Percentiles rank a stretch among this genome's conserved stretches.
Evolutionary conservation across 2,329 filamentous ascomycete species (phyloP).

Genomic region (Penicillium paneum): DNA sequence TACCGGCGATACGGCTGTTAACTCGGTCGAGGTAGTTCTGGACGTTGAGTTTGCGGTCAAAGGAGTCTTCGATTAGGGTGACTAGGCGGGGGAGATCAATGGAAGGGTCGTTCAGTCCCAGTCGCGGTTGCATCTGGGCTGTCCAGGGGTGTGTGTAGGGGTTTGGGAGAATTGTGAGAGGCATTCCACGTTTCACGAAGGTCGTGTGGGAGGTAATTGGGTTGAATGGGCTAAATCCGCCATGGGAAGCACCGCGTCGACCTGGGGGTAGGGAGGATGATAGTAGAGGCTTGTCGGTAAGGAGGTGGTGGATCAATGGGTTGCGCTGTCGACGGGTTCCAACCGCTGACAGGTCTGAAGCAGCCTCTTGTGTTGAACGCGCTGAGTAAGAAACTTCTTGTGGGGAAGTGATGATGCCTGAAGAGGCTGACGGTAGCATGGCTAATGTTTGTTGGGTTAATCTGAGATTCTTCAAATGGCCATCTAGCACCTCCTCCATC

Average conservation of each 20-base stretch:
- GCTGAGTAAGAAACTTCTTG: conserved; percentile 69
- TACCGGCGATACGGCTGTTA: conserved; percentile 73
- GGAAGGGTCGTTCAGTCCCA: conserved; percentile 72
- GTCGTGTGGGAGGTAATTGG: conserved; percentile 61
- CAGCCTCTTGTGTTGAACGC: conserved; percentile 24
- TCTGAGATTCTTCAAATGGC: conserved; percentile 68
- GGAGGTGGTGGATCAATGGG: conserved; percentile 87
- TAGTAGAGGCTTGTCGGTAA: conserved; percentile 90
- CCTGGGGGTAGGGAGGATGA: conserved; percentile 84
- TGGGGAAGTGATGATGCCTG: conserved; percentile 84
- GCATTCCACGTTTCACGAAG: conserved; percentile 87
- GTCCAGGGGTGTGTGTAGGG: conserved; percentile 64
- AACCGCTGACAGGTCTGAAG: conserved; percentile 45
- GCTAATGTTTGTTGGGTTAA: conserved; percentile 68
- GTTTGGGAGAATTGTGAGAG: conserved; percentile 77
- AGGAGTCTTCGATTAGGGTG: conserved; percentile 89
- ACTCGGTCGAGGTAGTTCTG: conserved; percentile 80
- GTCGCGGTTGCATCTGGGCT: conserved; percentile 58
- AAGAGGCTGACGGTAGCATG: conserved; percentile 77
- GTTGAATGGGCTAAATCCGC: conserved; percentile 30
- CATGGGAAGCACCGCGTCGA: conserved; percentile 49
- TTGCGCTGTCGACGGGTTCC: conserved; percentile 66
- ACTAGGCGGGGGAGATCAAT: conserved; percentile 82
- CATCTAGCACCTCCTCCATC: conserved; percentile 30
- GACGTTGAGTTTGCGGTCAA: conserved; percentile 78